Percentiles rank a stretch among this genome's conserved stretches.
Evolutionary conservation across 495 filamentous ascomycete genomes (phyloP).

Genomic region (Aspergillus leporis): DNA sequence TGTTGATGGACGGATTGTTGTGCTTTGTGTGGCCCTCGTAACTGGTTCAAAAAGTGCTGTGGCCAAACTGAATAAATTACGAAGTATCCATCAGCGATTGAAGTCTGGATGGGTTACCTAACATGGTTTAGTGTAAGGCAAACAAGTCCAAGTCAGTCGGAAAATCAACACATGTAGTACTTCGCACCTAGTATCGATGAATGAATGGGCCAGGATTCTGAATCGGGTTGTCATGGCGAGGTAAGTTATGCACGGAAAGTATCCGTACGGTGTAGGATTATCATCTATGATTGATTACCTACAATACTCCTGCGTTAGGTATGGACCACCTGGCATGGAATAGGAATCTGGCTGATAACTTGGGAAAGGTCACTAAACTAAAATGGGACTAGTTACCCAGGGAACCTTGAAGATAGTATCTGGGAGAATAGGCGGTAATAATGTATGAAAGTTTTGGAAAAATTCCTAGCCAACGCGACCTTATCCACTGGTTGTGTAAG

Average conservation of each 20-base stretch:
- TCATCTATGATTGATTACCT: not conserved
- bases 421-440: not conserved
- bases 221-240: conserved; percentile 13
- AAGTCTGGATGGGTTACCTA: not conserved
- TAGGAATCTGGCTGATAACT: conserved; percentile 5
- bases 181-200: not conserved
- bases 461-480: not conserved
- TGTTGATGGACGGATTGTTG: not conserved
- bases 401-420: not conserved
- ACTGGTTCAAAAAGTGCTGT: not conserved
- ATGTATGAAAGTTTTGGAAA: conserved; percentile 9
- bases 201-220: conserved; percentile 12
- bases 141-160: not conserved
- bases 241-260: not conserved
- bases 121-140: conserved; percentile 2
- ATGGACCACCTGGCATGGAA: conserved; percentile 19
- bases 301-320: conserved; percentile 6
- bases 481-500: conserved; percentile 15
- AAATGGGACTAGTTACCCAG: conserved; percentile 9
- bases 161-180: conserved; percentile 4
- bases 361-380: conserved; percentile 9
- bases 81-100: not conserved
- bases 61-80: not conserved
- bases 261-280: no score
- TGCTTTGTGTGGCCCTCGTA: not conserved